phyloP scores from a whole-genome alignment of 352 stramenopile genomes.

The Pseudoperonospora humuli region DNA sequence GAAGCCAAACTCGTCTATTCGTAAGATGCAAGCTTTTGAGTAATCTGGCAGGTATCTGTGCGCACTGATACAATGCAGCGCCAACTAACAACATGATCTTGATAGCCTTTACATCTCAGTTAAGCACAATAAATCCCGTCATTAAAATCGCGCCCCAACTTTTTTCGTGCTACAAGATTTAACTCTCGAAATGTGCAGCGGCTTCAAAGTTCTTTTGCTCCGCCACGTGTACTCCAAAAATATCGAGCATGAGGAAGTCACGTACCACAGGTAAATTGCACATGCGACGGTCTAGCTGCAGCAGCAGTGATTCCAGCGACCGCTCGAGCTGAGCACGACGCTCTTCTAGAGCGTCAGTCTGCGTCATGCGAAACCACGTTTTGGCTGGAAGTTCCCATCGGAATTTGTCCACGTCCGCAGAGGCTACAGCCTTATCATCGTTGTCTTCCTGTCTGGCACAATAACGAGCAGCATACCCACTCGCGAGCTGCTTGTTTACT shows the following conservation, averaged over 20 bases:
- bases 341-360: constrained; percentile 49
- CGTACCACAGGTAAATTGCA: constrained; percentile 45
- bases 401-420: constrained; percentile 11
- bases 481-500: constrained; percentile 34
- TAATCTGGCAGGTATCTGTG: no score
- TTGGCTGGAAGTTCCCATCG: constrained; percentile 65
- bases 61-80: no score
- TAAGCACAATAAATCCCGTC: no score
- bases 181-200: constrained; percentile 11
- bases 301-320: constrained; percentile 43
- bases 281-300: constrained; percentile 27
- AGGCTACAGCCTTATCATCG: constrained; percentile 5
- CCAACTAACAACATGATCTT: no score
- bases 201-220: constrained; percentile 41
- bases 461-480: constrained; percentile 9
- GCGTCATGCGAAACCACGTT: constrained; percentile 73
- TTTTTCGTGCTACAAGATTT: no score
- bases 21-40: no score
- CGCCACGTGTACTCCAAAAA: constrained; percentile 62
- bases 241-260: constrained; percentile 78
- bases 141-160: no score
- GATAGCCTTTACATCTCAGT: no score
- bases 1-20: no score
- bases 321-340: constrained; percentile 47
- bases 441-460: constrained; percentile 3